Evolutionary conservation across 148 eudicot species (phyloP).

Genomic region (Silene latifolia): DNA sequence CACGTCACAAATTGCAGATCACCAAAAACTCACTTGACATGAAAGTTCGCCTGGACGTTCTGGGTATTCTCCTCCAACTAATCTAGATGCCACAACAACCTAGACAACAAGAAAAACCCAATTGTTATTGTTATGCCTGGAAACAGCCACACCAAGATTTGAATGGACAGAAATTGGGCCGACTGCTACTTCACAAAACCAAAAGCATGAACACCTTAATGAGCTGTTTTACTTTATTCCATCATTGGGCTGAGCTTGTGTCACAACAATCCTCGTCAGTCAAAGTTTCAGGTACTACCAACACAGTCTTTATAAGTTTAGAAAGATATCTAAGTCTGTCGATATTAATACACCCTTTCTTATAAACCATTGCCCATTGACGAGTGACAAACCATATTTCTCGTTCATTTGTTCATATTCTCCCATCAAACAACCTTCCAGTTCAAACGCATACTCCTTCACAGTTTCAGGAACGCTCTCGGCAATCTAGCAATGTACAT

Average conservation of each 20-base stretch:
- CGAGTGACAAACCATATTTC: background rate
- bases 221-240: background rate
- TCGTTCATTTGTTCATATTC: background rate
- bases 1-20: background rate
- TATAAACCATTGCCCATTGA: background rate
- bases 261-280: background rate
- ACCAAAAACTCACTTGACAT: slow-evolving; percentile 59
- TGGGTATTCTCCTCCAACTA: slow-evolving; percentile 59
- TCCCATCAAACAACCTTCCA: background rate
- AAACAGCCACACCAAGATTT: slow-evolving; percentile 2
- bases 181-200: background rate
- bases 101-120: slow-evolving; percentile 16
- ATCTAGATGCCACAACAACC: slow-evolving; percentile 52
- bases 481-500: background rate
- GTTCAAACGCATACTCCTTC: background rate
- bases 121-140: background rate
- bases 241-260: background rate
- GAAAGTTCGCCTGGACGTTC: slow-evolving; percentile 71
- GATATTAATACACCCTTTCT: background rate
- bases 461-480: background rate
- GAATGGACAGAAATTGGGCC: background rate
- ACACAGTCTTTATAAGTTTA: background rate
- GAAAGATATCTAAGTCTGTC: background rate
- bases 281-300: background rate
- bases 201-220: background rate